Base-by-base conservation (phyloP, 495 filamentous ascomycete species). In the Viridothelium virens region DNA sequence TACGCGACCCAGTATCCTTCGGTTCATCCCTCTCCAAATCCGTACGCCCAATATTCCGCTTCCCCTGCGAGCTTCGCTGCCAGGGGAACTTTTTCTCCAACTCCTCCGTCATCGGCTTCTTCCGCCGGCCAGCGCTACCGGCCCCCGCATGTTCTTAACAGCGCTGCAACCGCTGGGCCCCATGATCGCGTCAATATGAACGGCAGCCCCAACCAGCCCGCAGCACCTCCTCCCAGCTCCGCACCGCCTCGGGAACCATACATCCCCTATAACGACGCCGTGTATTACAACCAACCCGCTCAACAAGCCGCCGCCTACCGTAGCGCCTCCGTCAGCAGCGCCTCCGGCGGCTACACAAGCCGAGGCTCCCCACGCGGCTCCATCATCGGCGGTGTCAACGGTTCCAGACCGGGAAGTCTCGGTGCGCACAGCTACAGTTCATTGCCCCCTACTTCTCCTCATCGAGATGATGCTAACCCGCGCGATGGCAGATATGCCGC, bases 91-190 rank as follows among this genome's bases (percentile, higher is more conserved):
- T 59, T 59, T 18, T 59, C 53, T 9, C 53, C 53, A 36, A 11
- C 48, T 5, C 53, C 53, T 7, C 31, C 53, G 2, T 59, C 18
- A 10, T 47, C 63, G 14, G 11, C 63, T 16, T 53, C 41, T 76
- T 33, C 80, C 77, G 9, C 81, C 79, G 18, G 53, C 2, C 25
- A 59, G 53, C 53, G 53, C 25, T 59, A 59, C 53, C 53, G 53
- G 5, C 53, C 53, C 6, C 53, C 33, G 18, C 53, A 59, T 4
- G 14, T 18, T 59, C 53, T 59, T 1, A 59, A 59, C 2, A 31
- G 25, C 25, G 31, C 53, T 9, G 31, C 53, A 33, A 59, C 53
- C 53, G 53, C 53, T 18, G 53, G 53, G 0, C 53, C 53, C 2
- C 36, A 59, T 31, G 53, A 59, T 2, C 53, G 53, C 1, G 53